phyloP scores from a whole-genome alignment of 805 yeast species.

The Saccharomyces mikatae region DNA sequence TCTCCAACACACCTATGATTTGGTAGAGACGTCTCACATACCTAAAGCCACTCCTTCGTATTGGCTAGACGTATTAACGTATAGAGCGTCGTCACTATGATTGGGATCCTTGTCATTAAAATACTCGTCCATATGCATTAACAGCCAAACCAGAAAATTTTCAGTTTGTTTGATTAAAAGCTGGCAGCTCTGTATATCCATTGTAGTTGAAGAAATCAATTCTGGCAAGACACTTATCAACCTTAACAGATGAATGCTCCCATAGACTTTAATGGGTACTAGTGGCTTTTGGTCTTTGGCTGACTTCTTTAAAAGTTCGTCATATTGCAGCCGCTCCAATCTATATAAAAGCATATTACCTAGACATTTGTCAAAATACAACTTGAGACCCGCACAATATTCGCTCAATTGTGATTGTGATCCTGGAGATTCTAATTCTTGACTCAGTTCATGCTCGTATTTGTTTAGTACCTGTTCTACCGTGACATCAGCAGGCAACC shows the following conservation, averaged over 20 bases:
- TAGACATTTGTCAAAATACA: slow-evolving; percentile 67
- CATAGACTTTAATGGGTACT: slow-evolving; percentile 43
- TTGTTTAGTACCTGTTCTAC: slow-evolving; percentile 47
- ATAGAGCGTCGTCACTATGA: slow-evolving; percentile 11
- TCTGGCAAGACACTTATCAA: slow-evolving; percentile 76
- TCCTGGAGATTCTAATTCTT: slow-evolving; percentile 28
- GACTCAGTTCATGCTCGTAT: slow-evolving; percentile 35
- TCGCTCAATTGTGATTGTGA: slow-evolving; percentile 50
- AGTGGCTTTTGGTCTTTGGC: slow-evolving; percentile 5
- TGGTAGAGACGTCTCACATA: slow-evolving; percentile 9
- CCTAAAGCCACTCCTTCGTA: slow-evolving; percentile 31
- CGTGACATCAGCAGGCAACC: slow-evolving; percentile 48
- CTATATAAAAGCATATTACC: slow-evolving; percentile 25
- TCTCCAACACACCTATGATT: no score
- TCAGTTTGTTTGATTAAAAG: slow-evolving; percentile 25
- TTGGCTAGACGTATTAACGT: slow-evolving; percentile 29
- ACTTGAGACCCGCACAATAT: slow-evolving; percentile 56
- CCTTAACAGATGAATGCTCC: slow-evolving; percentile 75
- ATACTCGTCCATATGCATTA: slow-evolving; percentile 9
- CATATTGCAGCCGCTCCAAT: slow-evolving; percentile 26
- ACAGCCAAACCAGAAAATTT: slow-evolving; percentile 22
- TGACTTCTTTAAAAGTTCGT: slow-evolving; percentile 13
- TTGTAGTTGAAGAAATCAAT: slow-evolving; percentile 63
- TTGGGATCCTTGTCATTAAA: slow-evolving; percentile 7
- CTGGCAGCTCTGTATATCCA: slow-evolving; percentile 61